Percentiles rank a stretch among this genome's conserved stretches.
Evolutionary conservation across 169 alveolate genomes (phyloP).

Genomic region (Cryptosporidium ubiquitum): DNA sequence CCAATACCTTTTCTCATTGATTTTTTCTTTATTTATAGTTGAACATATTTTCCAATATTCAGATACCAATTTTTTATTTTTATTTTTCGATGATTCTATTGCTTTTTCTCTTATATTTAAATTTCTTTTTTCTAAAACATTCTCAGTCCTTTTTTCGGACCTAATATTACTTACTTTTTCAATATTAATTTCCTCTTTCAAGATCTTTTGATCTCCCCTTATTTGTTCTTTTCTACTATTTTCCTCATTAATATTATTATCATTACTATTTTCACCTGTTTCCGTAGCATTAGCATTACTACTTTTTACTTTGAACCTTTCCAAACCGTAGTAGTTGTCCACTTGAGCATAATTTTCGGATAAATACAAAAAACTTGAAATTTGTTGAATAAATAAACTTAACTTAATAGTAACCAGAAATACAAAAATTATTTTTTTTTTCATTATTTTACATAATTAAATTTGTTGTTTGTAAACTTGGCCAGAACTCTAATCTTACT

Average conservation of each 20-base stretch:
- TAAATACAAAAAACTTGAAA: neutral
- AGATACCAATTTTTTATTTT: neutral
- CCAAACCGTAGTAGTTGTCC: neutral
- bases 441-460: neutral
- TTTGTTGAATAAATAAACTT: neutral
- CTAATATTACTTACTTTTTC: neutral
- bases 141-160: neutral
- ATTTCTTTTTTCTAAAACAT: neutral
- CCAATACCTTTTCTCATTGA: slow-evolving; percentile 54
- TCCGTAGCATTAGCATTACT: neutral
- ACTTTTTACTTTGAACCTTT: neutral
- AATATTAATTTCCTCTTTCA: neutral
- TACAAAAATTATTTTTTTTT: neutral
- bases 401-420: neutral
- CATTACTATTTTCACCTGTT: neutral
- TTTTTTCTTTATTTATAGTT: neutral
- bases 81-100: neutral
- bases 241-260: neutral
- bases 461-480: neutral
- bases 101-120: neutral
- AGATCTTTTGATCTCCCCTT: too few species aligned
- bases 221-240: too few species aligned
- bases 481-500: neutral
- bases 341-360: neutral
- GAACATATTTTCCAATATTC: slow-evolving; percentile 19